These are phyloP conservation scores for Solanum commersonii DNA, from an alignment of 257 asterid species.

Conservation along the genomic window DNA sequence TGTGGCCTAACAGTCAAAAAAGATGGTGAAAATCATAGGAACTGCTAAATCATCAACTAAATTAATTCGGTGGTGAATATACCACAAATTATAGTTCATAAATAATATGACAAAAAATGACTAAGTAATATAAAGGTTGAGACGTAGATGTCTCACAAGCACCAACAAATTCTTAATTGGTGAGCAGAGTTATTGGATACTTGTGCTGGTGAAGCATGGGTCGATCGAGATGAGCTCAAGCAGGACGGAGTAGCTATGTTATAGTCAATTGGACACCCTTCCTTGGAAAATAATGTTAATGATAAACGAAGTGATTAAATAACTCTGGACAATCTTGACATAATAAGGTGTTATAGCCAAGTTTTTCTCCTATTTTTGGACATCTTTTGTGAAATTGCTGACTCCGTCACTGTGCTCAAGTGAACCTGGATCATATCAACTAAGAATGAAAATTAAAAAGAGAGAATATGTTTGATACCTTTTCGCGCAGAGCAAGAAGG, in stretches of 20 bases:
- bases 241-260: neutral
- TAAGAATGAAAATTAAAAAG: too few relatives aligned
- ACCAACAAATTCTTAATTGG: neutral
- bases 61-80: neutral
- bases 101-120: neutral
- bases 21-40: neutral
- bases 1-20: neutral
- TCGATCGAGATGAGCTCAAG: neutral
- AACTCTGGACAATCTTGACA: too few relatives aligned
- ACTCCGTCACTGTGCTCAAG: too few relatives aligned
- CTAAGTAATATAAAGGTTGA: neutral
- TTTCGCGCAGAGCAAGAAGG: slow-evolving; percentile 17
- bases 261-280: neutral
- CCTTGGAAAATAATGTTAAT: neutral
- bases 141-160: neutral
- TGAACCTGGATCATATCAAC: too few relatives aligned
- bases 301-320: neutral
- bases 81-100: too few relatives aligned
- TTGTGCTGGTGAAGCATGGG: neutral
- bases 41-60: neutral
- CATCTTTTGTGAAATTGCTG: too few relatives aligned
- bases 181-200: neutral
- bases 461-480: slow-evolving; percentile 3
- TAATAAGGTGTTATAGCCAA: neutral
- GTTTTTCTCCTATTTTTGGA: too few relatives aligned